Evolutionary conservation across 768 basidiomycete species (phyloP).

Genomic region (Tricholoma matsutake): DNA sequence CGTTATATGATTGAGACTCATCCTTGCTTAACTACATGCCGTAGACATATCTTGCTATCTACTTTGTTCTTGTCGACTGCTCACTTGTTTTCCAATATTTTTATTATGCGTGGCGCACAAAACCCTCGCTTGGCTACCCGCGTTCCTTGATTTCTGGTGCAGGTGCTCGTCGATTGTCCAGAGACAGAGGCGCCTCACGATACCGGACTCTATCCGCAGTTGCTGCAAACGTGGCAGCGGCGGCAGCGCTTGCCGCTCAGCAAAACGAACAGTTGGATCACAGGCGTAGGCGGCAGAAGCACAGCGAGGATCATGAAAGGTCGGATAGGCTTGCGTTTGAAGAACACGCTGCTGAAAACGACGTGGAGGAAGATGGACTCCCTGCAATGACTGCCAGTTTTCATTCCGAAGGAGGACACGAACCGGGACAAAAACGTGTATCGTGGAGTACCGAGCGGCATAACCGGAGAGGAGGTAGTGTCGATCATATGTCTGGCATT

Average conservation of each 20-base stretch:
- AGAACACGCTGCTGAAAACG: conserved; percentile 34
- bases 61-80: conserved; percentile 85
- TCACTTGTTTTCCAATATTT: conserved; percentile 75
- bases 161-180: conserved; percentile 42
- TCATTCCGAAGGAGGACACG: conserved; percentile 64
- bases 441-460: conserved; percentile 67
- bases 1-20: conserved; percentile 8
- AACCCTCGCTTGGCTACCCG: conserved; percentile 33
- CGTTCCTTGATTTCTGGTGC: conserved; percentile 43
- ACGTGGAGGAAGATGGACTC: conserved; percentile 48
- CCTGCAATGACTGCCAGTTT: conserved; percentile 69
- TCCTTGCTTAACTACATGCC: conserved; percentile 4
- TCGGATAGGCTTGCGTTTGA: conserved; percentile 13
- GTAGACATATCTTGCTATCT: conserved; percentile 86
- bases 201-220: conserved; percentile 69
- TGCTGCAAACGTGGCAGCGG: conserved; percentile 69
- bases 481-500: conserved; percentile 34
- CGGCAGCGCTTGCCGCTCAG: conserved; percentile 67
- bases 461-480: conserved; percentile 40
- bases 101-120: conserved; percentile 57
- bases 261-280: conserved; percentile 45
- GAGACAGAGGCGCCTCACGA: conserved; percentile 53
- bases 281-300: conserved; percentile 28
- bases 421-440: conserved; percentile 46
- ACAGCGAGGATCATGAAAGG: conserved; percentile 22